These are phyloP conservation scores for Evansstolkia leycettana DNA, from an alignment of 495 filamentous ascomycete genomes.

Conservation along the genomic window DNA sequence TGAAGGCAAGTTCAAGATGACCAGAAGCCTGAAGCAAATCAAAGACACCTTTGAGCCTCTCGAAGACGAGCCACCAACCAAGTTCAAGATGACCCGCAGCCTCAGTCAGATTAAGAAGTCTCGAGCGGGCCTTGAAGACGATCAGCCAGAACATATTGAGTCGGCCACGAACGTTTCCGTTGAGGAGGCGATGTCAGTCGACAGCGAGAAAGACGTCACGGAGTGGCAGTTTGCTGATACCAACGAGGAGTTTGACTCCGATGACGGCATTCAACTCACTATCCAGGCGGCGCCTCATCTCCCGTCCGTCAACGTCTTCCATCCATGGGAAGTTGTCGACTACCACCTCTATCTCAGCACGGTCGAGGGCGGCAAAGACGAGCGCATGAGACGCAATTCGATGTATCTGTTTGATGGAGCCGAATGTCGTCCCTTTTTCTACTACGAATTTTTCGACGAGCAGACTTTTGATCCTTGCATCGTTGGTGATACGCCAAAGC, in stretches of 20 bases:
- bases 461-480: slow-evolving; percentile 2
- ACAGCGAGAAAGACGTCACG: no score
- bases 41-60: not conserved
- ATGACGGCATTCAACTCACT: no score
- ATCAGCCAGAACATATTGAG: no score
- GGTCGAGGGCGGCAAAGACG: slow-evolving; percentile 11
- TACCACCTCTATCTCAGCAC: slow-evolving; percentile 21
- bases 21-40: not conserved
- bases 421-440: slow-evolving; percentile 13
- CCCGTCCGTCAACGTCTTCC: slow-evolving; percentile 4
- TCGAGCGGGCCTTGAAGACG: not conserved
- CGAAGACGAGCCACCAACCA: not conserved
- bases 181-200: not conserved
- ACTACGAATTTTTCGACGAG: slow-evolving; percentile 11
- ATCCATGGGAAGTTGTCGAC: slow-evolving; percentile 24
- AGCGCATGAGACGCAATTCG: slow-evolving; percentile 5
- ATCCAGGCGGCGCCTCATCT: not conserved
- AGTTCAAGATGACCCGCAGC: not conserved
- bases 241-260: not conserved
- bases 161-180: not conserved
- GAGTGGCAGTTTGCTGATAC: not conserved
- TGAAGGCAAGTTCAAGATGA: not conserved
- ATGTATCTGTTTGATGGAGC: slow-evolving; percentile 14
- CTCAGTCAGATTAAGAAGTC: not conserved
- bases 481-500: slow-evolving; percentile 6